Conservation (phyloP, 305 asterid genomes). For the Ilex paraguariensis region DNA sequence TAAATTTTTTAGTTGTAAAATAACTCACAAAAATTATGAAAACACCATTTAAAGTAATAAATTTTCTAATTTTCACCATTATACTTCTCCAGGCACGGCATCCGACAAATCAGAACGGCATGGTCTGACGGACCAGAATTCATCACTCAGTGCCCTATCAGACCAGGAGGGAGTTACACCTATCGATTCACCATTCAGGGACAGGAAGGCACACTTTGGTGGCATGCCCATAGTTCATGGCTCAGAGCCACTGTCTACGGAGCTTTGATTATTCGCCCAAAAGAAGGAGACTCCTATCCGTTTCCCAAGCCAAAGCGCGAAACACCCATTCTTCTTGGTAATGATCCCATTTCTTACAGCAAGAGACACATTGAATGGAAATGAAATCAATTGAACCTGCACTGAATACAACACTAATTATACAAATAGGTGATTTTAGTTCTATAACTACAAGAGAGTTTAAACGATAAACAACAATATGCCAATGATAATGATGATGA, state of each 20-base stretch:
- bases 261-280: conserved; percentile 61
- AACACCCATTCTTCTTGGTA: conserved; percentile 70
- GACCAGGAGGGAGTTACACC: conserved; percentile 74
- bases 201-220: conserved; percentile 87
- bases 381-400: too few relatives aligned
- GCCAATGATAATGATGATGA: too few relatives aligned
- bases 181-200: conserved; percentile 71
- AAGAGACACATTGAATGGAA: too few relatives aligned
- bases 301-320: conserved; percentile 62
- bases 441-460: too few relatives aligned
- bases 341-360: neutral
- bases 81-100: conserved; percentile 51
- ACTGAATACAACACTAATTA: too few relatives aligned
- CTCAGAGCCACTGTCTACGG: conserved; percentile 87
- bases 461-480: too few relatives aligned
- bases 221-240: conserved; percentile 96
- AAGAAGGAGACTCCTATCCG: conserved; percentile 58
- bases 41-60: too few relatives aligned
- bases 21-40: too few relatives aligned
- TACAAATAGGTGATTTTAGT: too few relatives aligned
- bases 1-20: too few relatives aligned
- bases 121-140: conserved; percentile 96
- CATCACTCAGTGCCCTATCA: conserved; percentile 76
- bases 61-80: neutral
- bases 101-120: conserved; percentile 65